Evolutionary conservation across 1,139 yeast genomes (phyloP), one percentile per base, ranked within the genome.

Genomic region (Sugiyamaella pinicola): DNA sequence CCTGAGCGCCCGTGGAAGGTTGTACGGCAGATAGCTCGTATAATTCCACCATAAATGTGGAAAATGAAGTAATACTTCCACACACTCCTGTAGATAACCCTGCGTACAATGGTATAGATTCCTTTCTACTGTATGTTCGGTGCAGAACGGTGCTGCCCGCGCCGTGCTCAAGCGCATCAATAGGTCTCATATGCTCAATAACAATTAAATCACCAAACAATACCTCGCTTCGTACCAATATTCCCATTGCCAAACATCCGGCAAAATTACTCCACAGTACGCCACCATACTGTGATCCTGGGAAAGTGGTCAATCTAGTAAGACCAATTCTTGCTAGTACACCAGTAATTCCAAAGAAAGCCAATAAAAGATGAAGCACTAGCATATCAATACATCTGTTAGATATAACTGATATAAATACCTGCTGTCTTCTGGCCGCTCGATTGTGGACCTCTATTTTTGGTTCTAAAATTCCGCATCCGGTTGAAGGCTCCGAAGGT

Each of bases 41-140:
- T 3, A 80, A 69, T 57, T 86, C 95, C 12, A 84, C 63, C 37
- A 89, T 76, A 58, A 85, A 74, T 0, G 93, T 74, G 3, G 96
- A 85, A 62, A 88, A 89, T 0, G 97, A 87, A 1, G 97, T 87
- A 41, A 85, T 72, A 0, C 93, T 78, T 0, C 99, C 99, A 69
- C 93, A 89, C 61, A 83, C 85, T 0, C 98, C 99, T 0, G 93
- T 83, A 0, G 95, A 80, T n/a, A 89, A 59, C 0, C 87, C 89
- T 1, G 75, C 70, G 61, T 81, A 85, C 4, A 87, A 59, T 0
- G 83, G 79, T 5, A 80, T 65, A 6, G 74, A 65, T 8, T 74
- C 78, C 62, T 76, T 81, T 18, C 53, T 31, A 7, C 50, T 51
- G 44, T 15, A 51, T 17, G 39, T 46, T 21, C 47, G 13, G 8